These are phyloP conservation scores for Fusarium buharicum DNA, from an alignment of 2,329 filamentous ascomycete genomes.

Conservation along the genomic window DNA sequence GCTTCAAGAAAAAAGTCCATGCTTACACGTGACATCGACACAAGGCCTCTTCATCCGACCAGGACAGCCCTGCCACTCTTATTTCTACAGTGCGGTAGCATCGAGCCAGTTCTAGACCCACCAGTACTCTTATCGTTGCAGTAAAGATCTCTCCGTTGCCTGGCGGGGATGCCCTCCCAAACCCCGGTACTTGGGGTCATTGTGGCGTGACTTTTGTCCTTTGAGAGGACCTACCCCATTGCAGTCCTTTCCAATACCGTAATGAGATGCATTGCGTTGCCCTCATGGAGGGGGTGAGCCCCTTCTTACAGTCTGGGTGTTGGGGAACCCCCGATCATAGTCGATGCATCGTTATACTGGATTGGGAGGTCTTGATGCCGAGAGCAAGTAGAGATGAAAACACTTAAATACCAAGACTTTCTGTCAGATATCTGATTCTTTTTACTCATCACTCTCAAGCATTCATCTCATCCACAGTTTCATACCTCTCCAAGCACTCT, in stretches of 20 bases:
- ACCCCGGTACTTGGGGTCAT: not conserved
- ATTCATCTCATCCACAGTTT: not conserved
- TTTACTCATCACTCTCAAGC: not conserved
- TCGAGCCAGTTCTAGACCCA: conserved; percentile 16
- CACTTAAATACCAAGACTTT: conserved; percentile 7
- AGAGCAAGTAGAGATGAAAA: not conserved
- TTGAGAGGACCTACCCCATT: not conserved
- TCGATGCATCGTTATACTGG: not conserved
- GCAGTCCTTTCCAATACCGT: not conserved
- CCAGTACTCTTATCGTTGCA: not conserved
- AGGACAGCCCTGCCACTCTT: conserved; percentile 1
- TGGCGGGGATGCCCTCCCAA: not conserved
- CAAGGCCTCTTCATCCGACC: not conserved
- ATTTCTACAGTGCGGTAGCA: not conserved
- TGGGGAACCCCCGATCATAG: not conserved
- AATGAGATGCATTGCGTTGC: conserved; percentile 2
- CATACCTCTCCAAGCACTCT: too few relatives aligned
- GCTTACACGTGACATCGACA: not conserved
- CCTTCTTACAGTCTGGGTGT: not conserved
- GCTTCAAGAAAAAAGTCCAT: too few relatives aligned
- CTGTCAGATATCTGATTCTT: not conserved
- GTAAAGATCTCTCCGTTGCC: not conserved
- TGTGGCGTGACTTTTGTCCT: conserved; percentile 6
- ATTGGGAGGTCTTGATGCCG: not conserved
- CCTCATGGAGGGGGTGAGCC: conserved; percentile 4